phyloP scores from a whole-genome alignment of 2,329 filamentous ascomycete genomes.

The Microdochium trichocladiopsis region DNA sequence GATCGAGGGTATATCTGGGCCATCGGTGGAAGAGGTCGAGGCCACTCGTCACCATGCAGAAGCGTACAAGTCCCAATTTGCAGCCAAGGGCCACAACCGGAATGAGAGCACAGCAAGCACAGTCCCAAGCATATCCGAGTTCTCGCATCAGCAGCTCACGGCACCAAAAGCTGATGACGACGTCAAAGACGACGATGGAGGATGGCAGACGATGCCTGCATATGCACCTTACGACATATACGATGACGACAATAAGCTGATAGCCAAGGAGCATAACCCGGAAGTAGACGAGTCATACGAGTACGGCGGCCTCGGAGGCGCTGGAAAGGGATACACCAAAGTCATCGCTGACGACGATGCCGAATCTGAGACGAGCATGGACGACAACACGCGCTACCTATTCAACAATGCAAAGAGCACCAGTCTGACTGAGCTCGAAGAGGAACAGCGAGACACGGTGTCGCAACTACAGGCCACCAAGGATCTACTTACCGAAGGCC shows the following conservation, averaged over 20 bases:
- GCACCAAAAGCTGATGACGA: slow-evolving; percentile 46
- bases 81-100: slow-evolving; percentile 24
- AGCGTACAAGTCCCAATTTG: slow-evolving; percentile 12
- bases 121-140: slow-evolving; percentile 58
- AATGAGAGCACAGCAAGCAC: slow-evolving; percentile 30
- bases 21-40: slow-evolving; percentile 19
- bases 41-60: slow-evolving; percentile 14
- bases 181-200: slow-evolving; percentile 54
- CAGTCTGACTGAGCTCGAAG: slow-evolving; percentile 59
- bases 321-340: slow-evolving; percentile 89
- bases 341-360: slow-evolving; percentile 95
- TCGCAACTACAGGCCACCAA: slow-evolving; percentile 95
- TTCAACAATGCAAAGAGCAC: slow-evolving; percentile 68
- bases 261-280: slow-evolving; percentile 72
- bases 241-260: slow-evolving; percentile 82
- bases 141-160: slow-evolving; percentile 78
- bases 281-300: slow-evolving; percentile 60
- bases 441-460: slow-evolving; percentile 77
- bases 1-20: slow-evolving; percentile 19
- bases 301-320: slow-evolving; percentile 76
- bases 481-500: slow-evolving; percentile 87
- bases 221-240: slow-evolving; percentile 92
- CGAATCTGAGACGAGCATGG: slow-evolving; percentile 89
- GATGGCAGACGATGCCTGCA: slow-evolving; percentile 92
- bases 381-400: slow-evolving; percentile 93